Evolutionary conservation across 768 basidiomycete genomes (phyloP).

Genomic region (Xanthoconium purpureum): DNA sequence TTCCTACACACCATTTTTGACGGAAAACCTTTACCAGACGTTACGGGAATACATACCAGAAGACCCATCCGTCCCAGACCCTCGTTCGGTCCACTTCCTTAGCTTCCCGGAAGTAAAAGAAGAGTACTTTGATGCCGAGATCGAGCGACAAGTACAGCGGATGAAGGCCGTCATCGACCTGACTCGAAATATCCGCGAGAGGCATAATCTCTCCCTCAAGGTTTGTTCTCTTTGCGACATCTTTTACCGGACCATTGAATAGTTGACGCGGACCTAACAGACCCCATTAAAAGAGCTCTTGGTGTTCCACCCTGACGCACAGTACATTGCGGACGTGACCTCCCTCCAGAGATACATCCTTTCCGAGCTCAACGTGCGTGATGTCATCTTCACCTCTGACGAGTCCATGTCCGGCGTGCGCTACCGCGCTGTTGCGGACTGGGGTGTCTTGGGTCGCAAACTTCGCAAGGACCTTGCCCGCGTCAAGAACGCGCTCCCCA

Average conservation of each 20-base stretch:
- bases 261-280: constrained; percentile 37
- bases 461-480: constrained; percentile 87
- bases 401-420: constrained; percentile 82
- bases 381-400: constrained; percentile 85
- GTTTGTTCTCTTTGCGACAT: constrained; percentile 39
- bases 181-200: constrained; percentile 83
- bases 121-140: constrained; percentile 90
- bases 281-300: constrained; percentile 90
- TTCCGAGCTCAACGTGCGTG: constrained; percentile 93
- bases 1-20: constrained; percentile 97
- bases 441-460: constrained; percentile 91
- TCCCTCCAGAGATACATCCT: constrained; percentile 85
- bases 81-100: constrained; percentile 93
- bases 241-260: not conserved
- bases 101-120: constrained; percentile 90
- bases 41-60: constrained; percentile 82
- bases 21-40: constrained; percentile 94
- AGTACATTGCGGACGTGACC: constrained; percentile 83
- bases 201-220: constrained; percentile 84
- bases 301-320: constrained; percentile 85
- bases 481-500: constrained; percentile 84
- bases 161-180: constrained; percentile 96
- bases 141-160: constrained; percentile 90
- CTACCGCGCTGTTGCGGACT: constrained; percentile 92
- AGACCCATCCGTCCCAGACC: constrained; percentile 65